Base-by-base conservation (phyloP, 495 filamentous ascomycete genomes). In the Lasiosphaeria miniovina region DNA sequence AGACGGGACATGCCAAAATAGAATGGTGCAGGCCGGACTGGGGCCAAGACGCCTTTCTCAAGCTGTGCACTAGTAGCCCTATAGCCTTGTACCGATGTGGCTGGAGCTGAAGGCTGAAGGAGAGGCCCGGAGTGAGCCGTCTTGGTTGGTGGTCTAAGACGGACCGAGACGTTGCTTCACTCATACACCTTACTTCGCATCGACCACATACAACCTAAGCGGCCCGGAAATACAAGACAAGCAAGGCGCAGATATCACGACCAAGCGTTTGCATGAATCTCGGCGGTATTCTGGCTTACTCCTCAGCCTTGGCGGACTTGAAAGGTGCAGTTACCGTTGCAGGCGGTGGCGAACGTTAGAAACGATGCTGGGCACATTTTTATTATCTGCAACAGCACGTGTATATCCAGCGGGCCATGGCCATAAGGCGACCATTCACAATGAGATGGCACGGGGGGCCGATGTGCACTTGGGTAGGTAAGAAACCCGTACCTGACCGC, bases 51-150 rank as follows among this genome's bases (percentile, higher is more conserved):
- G 45, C 43, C 11, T 1, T 41, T 32, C 24, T 14, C 50, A 52
- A 52, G 15, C 11, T 52, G 50, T 24, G 12, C 12, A 46, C 43
- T 46, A 46, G 43, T 46, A 46, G 17, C 53, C 53, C n/a, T 49
- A 24, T 43, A 49, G 46, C 36, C 38, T 58, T 57, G 34, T 49
- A 61, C 53, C 49, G 46, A 45, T 57, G 62, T 66, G 65, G 66
- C 62, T 64, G 35, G 61, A 71, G 68, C 68, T 74, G 71, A 74
- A 68, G 68, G 61, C 62, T 65, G 62, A 65, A 64, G 45, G 6
- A 46, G 11, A 14, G 43, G 17, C 6, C 45, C 38, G 31, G 35
- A 50, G 41, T 55, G 40, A 46, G 6, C 43, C 10, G 36, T 55
- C 43, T 8, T 41, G 36, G 43, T n/a, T n/a, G 7, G 14, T 8